Evolutionary conservation across 805 yeast genomes (phyloP), one percentile per base, ranked within the genome.

Genomic region (Cyberlindnera mrakii): DNA sequence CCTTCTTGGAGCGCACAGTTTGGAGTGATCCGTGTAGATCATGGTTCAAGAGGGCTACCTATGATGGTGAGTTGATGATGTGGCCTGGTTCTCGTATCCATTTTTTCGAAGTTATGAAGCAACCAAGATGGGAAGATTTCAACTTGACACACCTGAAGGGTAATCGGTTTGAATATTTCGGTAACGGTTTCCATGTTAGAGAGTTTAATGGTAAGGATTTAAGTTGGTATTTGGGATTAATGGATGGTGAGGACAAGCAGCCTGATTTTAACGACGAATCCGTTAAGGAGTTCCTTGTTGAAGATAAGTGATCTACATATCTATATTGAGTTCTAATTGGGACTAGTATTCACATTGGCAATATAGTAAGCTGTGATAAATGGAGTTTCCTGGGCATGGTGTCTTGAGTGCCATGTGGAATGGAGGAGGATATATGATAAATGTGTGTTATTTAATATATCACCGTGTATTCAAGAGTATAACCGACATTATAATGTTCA

Each of bases 1-100:
- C 98, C 70, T 91, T 98, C 97, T 75, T 91, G 49, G 91, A 91
- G 63, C 98, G 99, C 60, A 95, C 98, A 3, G 32, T 35, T 14
- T 35, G 38, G 38, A 35, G 27, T 25, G 38, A 35, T 15, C 38
- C 38, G 27, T 35, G 38, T 25, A 35, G 38, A 35, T 35, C 38
- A 5, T 35, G 38, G 32, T 35, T 35, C 38, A 27, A 35, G 31
- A 30, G 27, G 15, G 38, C 31, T 23, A 35, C 38, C 8, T 35
- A 35, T 10, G 38, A 27, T 25, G 38, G 38, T 23, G 38, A 35
- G 31, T 25, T 35, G 3, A 35, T 35, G 32, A 27, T 35, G 38
- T 35, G 38, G 38, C 38, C 38, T 15, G 38, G 38, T n/a, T 35
- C 38, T 15, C 38, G 38, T 35, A 35, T 35, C 17, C 38, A 35